phyloP scores from a whole-genome alignment of 2,329 filamentous ascomycete genomes.

The Nigrograna mackinnonii region DNA sequence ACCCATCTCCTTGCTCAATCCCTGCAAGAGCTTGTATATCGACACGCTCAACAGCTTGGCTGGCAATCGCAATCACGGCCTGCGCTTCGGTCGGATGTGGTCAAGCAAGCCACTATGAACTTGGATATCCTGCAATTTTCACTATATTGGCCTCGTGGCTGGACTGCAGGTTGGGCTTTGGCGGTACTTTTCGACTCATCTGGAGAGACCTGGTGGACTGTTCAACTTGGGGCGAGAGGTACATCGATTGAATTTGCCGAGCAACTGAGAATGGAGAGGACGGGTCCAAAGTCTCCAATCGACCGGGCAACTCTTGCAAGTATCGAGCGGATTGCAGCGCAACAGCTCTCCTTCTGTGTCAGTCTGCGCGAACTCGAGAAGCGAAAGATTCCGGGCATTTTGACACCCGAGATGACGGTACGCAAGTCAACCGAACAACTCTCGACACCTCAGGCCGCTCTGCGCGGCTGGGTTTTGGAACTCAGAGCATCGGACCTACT shows the following conservation, averaged over 20 bases:
- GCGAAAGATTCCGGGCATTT: constrained; percentile 22
- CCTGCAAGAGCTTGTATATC: constrained; percentile 64
- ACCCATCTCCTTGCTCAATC: constrained; percentile 66
- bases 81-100: constrained; percentile 52
- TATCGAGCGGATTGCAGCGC: constrained; percentile 45
- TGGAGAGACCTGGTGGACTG: constrained; percentile 43
- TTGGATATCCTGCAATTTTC: constrained; percentile 63
- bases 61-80: constrained; percentile 58
- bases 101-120: constrained; percentile 64
- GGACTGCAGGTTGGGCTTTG: constrained; percentile 73
- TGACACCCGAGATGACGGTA: constrained; percentile 20
- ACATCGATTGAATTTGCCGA: constrained; percentile 30
- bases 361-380: constrained; percentile 26
- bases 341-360: constrained; percentile 30
- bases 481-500: constrained; percentile 33
- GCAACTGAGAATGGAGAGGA: constrained; percentile 26
- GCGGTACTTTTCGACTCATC: constrained; percentile 53
- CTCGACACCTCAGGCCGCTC: constrained; percentile 2
- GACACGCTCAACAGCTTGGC: constrained; percentile 63
- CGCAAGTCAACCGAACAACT: constrained; percentile 3
- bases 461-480: constrained; percentile 31
- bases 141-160: constrained; percentile 73
- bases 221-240: constrained; percentile 28
- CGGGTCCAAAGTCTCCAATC: constrained; percentile 21
- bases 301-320: constrained; percentile 29